Conservation (phyloP, 1,139 yeast genomes). For the Eremothecium cymbalariae region DNA sequence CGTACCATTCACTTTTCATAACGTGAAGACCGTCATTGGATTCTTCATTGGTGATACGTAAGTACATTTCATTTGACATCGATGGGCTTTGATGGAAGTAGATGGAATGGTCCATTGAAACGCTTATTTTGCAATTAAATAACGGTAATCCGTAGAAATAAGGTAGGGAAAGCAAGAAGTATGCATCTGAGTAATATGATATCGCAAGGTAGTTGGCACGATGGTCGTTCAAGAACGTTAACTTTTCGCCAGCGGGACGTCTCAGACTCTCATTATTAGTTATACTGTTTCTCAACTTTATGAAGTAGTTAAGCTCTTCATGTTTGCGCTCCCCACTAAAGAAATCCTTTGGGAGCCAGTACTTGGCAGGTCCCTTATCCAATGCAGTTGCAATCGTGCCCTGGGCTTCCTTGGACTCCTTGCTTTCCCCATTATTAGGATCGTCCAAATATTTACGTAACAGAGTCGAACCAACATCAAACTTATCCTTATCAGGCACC, state of each 20-base stretch:
- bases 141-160: constrained; percentile 37
- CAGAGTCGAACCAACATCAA: too few relatives aligned
- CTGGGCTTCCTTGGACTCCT: too few relatives aligned
- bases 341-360: constrained; percentile 40
- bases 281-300: constrained; percentile 19
- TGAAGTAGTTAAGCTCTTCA: constrained; percentile 23
- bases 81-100: constrained; percentile 55
- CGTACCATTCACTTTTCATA: constrained; percentile 51
- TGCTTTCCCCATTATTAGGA: too few relatives aligned
- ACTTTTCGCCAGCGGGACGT: too few relatives aligned
- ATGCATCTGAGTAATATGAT: constrained; percentile 56
- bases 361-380: constrained; percentile 35
- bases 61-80: constrained; percentile 47
- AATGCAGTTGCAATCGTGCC: too few relatives aligned
- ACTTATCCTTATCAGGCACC: too few relatives aligned
- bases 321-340: constrained; percentile 24
- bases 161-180: constrained; percentile 44
- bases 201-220: constrained; percentile 50
- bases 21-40: constrained; percentile 49
- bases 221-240: constrained; percentile 21
- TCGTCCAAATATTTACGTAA: too few relatives aligned
- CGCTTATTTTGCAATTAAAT: constrained; percentile 41
- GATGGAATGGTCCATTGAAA: constrained; percentile 59
- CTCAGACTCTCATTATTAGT: too few relatives aligned
- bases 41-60: constrained; percentile 44